Evolutionary conservation across 306 rosid species (phyloP).

Genomic region (Ziziphus jujuba): DNA sequence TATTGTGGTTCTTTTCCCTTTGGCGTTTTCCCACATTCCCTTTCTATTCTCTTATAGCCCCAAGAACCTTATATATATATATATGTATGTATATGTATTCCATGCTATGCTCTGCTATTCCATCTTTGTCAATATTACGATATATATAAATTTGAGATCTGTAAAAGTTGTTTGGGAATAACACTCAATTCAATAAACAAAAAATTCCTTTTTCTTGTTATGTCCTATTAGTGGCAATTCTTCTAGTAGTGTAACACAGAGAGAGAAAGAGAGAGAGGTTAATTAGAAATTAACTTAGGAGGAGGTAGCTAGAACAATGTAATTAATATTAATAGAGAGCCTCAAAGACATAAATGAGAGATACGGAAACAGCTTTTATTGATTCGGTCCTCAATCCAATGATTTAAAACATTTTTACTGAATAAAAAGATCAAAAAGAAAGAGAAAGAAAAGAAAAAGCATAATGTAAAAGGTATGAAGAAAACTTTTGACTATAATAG

Average conservation of each 20-base stretch:
- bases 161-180: constrained; percentile 12
- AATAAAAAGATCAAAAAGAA: constrained; percentile 35
- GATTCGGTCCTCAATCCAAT: constrained; percentile 53
- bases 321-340: background rate
- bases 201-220: constrained; percentile 3
- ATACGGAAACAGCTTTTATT: constrained; percentile 42
- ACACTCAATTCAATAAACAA: constrained; percentile 32
- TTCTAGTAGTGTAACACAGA: background rate
- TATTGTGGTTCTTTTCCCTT: constrained; percentile 38
- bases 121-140: background rate
- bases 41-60: constrained; percentile 24
- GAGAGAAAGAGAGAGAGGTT: background rate
- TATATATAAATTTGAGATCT: background rate
- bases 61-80: background rate
- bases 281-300: constrained; percentile 13
- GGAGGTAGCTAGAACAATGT: background rate
- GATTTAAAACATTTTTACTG: constrained; percentile 45
- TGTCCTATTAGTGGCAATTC: constrained; percentile 25
- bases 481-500: constrained; percentile 59
- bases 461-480: constrained; percentile 36
- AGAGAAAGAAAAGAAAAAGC: background rate
- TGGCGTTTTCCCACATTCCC: constrained; percentile 47
- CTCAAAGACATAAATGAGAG: constrained; percentile 41
- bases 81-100: too few relatives aligned
- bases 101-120: constrained; percentile 8